Evolutionary conservation across 2,329 filamentous ascomycete species (phyloP), one percentile per base, ranked within the genome.

Genomic region (Meredithiella fracta): DNA sequence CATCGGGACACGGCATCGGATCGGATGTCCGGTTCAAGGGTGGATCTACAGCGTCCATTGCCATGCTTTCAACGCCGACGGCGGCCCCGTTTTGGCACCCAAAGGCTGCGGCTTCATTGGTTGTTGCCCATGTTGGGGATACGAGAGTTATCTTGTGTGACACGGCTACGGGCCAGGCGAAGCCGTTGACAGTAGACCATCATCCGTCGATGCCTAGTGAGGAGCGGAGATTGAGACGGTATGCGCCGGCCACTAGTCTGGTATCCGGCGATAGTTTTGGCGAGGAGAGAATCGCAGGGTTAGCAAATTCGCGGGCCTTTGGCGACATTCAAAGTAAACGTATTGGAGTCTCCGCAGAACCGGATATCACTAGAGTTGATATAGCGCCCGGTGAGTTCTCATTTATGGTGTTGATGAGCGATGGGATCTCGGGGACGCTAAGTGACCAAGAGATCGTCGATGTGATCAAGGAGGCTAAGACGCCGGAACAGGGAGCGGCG

Each of bases 61-160:
- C 83, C 1, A 76, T 98, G 64, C 88, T 98, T 56, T 94, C 89
- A 0, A 97, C 92, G 0, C 89, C 91, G 0, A 94, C 88, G 0
- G 83, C 90, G 0, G 85, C 85, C 0, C 92, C 92, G 0, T 98
- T 94, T 69, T 98, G 92, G 92, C 87, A 97, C 64, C 92, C 92
- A 0, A 79, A 82, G 3, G 85, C 88, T 0, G 84, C 87, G 2
- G 88, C 85, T 0, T 94, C 89, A 0, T 71, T 98, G 37, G 70
- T 95, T 15, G 83, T 89, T 5, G 89, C 88, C 0, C 92, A 98
- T 66, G 89, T 96, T 1, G 92, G 92, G 59, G 92, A 98, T 67
- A 96, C 89, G 1, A 81, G 92, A 54, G 83, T 96, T 59, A 73
- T 98, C 2, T 79, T 98, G 31, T 97, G 90, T 70, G 83, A 89